Conservation (phyloP, 1,139 yeast genomes). For the Debaryomyces singareniensis region DNA sequence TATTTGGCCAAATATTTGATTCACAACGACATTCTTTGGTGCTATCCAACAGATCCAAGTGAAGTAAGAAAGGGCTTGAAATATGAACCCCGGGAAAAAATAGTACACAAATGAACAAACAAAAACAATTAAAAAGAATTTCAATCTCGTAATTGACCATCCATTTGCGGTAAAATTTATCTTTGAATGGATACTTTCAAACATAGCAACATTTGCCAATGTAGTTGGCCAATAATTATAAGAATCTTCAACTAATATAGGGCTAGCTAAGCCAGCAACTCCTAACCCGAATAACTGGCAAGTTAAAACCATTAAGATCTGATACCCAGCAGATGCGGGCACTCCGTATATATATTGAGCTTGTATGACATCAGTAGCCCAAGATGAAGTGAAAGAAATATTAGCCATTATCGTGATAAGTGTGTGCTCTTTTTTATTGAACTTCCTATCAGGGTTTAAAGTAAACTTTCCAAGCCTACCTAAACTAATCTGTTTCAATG, state of each 20-base stretch:
- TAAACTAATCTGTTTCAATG: too few species aligned
- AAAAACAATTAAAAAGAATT: slow-evolving; percentile 12
- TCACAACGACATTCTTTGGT: slow-evolving; percentile 32
- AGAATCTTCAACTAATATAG: too few species aligned
- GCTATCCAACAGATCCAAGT: slow-evolving; percentile 23
- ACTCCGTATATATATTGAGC: slow-evolving; percentile 35
- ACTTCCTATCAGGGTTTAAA: slow-evolving; percentile 53
- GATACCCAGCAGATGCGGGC: slow-evolving; percentile 39
- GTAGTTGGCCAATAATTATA: too few species aligned
- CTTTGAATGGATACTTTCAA: background rate
- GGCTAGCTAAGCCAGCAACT: slow-evolving; percentile 15
- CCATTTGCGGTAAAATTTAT: too few species aligned
- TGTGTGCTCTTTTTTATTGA: slow-evolving; percentile 42
- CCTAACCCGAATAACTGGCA: slow-evolving; percentile 18
- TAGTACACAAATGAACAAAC: slow-evolving; percentile 14
- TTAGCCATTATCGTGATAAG: slow-evolving; percentile 50
- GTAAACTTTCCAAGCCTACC: too few species aligned
- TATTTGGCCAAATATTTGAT: slow-evolving; percentile 47
- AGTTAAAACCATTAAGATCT: slow-evolving; percentile 35
- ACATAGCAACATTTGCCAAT: too few species aligned
- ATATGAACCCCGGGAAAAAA: slow-evolving; percentile 21
- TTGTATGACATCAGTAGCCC: slow-evolving; percentile 39
- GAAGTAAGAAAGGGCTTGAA: slow-evolving; percentile 29
- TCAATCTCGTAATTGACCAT: slow-evolving; percentile 9
- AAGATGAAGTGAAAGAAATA: slow-evolving; percentile 37